A percentile compares a stretch with the other conserved stretches of the same genome.
Conservation (phyloP, 768 basidiomycete species). For the Lactarius psammicola region DNA sequence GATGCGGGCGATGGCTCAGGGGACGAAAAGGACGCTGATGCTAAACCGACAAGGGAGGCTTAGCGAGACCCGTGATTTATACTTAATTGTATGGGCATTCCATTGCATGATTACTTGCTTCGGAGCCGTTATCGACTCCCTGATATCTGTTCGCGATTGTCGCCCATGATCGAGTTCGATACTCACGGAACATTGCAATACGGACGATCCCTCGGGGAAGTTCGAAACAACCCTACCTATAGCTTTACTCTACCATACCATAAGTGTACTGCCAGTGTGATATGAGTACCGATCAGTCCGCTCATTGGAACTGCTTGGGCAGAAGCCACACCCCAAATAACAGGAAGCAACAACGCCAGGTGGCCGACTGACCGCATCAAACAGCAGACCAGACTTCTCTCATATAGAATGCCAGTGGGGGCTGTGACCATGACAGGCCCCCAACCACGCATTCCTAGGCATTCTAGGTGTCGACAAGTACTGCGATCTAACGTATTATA, state of each 20-base stretch:
- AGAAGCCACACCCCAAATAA: background rate
- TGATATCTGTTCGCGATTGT: background rate
- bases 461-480: background rate
- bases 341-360: background rate
- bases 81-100: constrained; percentile 20
- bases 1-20: constrained; percentile 22
- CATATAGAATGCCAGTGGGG: background rate
- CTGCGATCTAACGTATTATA: background rate
- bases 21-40: constrained; percentile 22
- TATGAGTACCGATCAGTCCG: constrained; percentile 4
- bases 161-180: background rate
- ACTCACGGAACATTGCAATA: background rate
- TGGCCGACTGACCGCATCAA: background rate
- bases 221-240: background rate
- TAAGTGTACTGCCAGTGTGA: background rate
- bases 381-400: background rate
- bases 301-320: background rate
- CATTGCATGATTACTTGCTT: constrained; percentile 8
- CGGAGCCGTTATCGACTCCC: background rate
- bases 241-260: background rate
- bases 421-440: background rate
- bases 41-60: constrained; percentile 9
- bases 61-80: constrained; percentile 25
- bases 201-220: background rate
- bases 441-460: background rate